phyloP scores from a whole-genome alignment of 148 eudicot genomes.

The Dysphania ambrosioides region DNA sequence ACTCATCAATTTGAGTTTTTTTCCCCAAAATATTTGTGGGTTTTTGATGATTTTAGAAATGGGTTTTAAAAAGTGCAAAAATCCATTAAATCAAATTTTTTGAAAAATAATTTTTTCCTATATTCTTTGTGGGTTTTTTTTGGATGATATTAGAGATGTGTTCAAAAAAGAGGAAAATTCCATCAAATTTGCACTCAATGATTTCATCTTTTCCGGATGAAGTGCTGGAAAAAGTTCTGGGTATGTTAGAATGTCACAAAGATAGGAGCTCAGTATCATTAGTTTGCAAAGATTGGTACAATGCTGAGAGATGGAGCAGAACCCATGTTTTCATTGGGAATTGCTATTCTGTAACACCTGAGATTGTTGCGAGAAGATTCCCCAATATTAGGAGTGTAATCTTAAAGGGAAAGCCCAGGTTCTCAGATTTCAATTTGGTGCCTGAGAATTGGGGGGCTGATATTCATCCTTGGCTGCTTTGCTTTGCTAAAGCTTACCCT shows the following conservation, averaged over 20 bases:
- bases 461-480: slow-evolving; percentile 59
- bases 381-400: slow-evolving; percentile 60
- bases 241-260: slow-evolving; percentile 48
- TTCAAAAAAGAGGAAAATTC: slow-evolving; percentile 23
- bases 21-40: background rate
- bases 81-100: background rate
- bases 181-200: slow-evolving; percentile 11
- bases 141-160: background rate
- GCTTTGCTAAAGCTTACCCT: slow-evolving; percentile 54
- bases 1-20: background rate
- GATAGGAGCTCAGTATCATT: slow-evolving; percentile 69
- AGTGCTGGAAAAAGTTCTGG: slow-evolving; percentile 57
- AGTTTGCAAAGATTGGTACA: slow-evolving; percentile 82
- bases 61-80: slow-evolving; percentile 27
- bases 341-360: slow-evolving; percentile 80
- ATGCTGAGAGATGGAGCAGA: slow-evolving; percentile 76
- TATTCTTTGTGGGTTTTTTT: background rate
- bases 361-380: slow-evolving; percentile 61
- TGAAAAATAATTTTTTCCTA: background rate
- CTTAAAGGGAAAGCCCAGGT: slow-evolving; percentile 73
- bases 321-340: slow-evolving; percentile 65
- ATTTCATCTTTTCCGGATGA: slow-evolving; percentile 65
- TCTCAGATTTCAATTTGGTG: slow-evolving; percentile 76
- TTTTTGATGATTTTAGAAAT: slow-evolving; percentile 9
- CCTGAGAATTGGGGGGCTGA: slow-evolving; percentile 86